Evolutionary conservation across 495 filamentous ascomycete genomes (phyloP).

Genomic region (Entonaema liquescens): DNA sequence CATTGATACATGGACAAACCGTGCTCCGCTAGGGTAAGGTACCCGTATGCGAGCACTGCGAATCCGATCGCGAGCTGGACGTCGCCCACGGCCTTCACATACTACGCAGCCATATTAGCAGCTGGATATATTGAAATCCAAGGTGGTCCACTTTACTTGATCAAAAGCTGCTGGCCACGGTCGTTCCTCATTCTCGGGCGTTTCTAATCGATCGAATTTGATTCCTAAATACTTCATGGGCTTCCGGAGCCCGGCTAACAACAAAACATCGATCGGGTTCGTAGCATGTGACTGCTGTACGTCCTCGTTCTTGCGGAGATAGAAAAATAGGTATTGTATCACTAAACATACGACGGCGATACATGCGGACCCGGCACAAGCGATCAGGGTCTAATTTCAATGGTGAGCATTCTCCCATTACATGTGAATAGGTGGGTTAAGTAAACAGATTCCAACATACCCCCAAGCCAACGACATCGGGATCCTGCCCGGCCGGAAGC

Average conservation of each 20-base stretch:
- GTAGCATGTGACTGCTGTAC: conserved; percentile 19
- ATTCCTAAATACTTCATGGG: conserved; percentile 35
- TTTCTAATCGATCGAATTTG: conserved; percentile 7
- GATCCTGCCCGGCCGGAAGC: conserved; percentile 39
- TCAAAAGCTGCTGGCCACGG: conserved; percentile 36
- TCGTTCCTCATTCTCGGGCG: conserved; percentile 7
- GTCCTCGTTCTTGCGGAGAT: conserved; percentile 23
- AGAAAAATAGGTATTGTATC: conserved; percentile 39
- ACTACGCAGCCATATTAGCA: conserved; percentile 31
- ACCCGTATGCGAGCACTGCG: conserved; percentile 32
- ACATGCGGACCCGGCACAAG: conserved; percentile 38
- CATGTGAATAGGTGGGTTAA: not conserved
- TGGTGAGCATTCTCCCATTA: conserved; percentile 15
- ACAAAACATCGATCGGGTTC: conserved; percentile 36
- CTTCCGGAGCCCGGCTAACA: conserved; percentile 35
- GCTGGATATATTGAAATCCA: not conserved
- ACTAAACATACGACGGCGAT: conserved; percentile 35
- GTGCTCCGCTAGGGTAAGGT: conserved; percentile 23
- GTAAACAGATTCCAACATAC: conserved; percentile 25
- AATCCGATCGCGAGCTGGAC: conserved; percentile 39
- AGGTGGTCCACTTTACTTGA: conserved; percentile 19
- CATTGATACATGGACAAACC: conserved; percentile 40
- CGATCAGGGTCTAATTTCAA: conserved; percentile 34
- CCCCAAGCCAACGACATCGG: conserved; percentile 38
- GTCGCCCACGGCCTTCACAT: conserved; percentile 34